Percentiles rank a stretch among this genome's conserved stretches.
Evolutionary conservation across 106 monocot genomes (phyloP).

Genomic region (Allium cepa): DNA sequence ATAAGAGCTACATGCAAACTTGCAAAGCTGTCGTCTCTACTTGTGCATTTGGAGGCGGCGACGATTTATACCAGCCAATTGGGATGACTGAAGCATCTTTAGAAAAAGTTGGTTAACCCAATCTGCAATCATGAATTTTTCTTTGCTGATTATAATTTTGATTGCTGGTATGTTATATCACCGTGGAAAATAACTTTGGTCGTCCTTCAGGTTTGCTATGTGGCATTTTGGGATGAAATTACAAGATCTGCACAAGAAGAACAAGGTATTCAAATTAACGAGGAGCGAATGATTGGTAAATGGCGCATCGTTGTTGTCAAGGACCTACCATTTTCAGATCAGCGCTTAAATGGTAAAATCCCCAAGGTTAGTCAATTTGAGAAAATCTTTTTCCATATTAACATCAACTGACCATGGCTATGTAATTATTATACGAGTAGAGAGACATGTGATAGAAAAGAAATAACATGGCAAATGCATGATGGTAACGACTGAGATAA

Average conservation of each 20-base stretch:
- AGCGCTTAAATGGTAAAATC: slow-evolving; percentile 93
- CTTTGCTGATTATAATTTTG: background rate
- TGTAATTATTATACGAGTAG: no score
- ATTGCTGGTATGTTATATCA: background rate
- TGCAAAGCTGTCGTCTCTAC: slow-evolving; percentile 84
- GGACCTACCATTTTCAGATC: slow-evolving; percentile 94
- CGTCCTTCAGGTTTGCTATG: slow-evolving; percentile 75
- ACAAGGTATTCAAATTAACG: slow-evolving; percentile 46
- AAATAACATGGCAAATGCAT: no score
- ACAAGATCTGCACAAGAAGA: slow-evolving; percentile 65
- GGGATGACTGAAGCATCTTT: slow-evolving; percentile 83
- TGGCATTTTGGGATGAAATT: slow-evolving; percentile 98
- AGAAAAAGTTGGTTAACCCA: slow-evolving; percentile 33
- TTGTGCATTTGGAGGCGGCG: slow-evolving; percentile 96
- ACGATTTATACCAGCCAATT: slow-evolving; percentile 96
- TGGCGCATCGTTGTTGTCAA: slow-evolving; percentile 84
- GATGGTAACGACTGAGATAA: no score
- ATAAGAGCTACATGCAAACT: slow-evolving; percentile 64
- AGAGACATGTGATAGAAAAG: no score
- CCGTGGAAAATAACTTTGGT: background rate
- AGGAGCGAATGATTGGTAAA: slow-evolving; percentile 67
- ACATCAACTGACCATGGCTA: no score
- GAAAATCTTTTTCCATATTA: no score
- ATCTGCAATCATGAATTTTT: background rate
- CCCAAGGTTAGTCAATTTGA: slow-evolving; percentile 51